Evolutionary conservation across 2,329 filamentous ascomycete species (phyloP), one percentile per base, ranked within the genome.

Genomic region (Colletotrichum lindemuthianum): DNA sequence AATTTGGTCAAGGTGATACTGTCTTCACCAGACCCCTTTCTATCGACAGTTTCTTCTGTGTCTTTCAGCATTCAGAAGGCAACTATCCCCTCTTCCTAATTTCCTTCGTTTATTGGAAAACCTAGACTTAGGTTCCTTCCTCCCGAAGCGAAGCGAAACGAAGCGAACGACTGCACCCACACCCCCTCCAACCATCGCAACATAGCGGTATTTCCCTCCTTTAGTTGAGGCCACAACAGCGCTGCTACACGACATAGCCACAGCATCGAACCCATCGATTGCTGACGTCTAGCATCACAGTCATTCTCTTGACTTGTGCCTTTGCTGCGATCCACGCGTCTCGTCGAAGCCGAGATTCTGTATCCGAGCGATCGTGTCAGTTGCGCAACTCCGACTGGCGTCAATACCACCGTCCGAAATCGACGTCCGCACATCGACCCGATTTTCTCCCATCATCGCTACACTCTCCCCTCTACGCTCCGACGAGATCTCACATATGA

Each of bases 401-500:
- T 24, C 24, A 24, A 52, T 63, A 64, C 65, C 59, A 54, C 49
- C 44, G 34, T 41, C 49, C 55, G 47, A 63, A 37, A 47, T 43
- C 48, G 50, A 64, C 60, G 48, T 45, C 48, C 51, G 37, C 32
- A 15, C 44, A 32, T n/a, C 49, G 52, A 50, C 41, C 45, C 57
- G 50, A 36, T 58, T 24, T 24, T 24, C 43, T 44, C 33, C 55
- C 59, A 54, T 53, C 55, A 65, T 64, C 65, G 56, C 61, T 39
- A 43, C 33, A 39, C 15, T 50, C 43, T 41, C 24, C 37, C 43
- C 47, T 34, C 58, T 47, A 52, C 61, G 57, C 45, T 48, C 67
- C 65, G 59, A 65, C 73, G 70, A 73, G 70, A 72, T 71, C 71
- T 76, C 74, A 76, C 80, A 80, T 86, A 88, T 88, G 86, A 88